A percentile compares a stretch with the other conserved stretches of the same genome.
phyloP scores from a whole-genome alignment of 257 asterid species.

The Knoxia roxburghii region DNA sequence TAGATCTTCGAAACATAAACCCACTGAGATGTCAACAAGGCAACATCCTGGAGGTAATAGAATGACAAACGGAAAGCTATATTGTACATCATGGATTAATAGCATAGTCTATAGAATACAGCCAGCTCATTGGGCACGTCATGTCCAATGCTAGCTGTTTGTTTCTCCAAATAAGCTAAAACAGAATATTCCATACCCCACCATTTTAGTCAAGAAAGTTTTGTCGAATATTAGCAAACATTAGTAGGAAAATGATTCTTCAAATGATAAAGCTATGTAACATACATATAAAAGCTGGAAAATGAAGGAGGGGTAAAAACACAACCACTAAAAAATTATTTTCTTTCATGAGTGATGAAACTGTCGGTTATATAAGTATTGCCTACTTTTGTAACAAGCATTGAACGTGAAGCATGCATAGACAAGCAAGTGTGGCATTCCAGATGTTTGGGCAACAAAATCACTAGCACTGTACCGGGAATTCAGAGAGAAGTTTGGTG shows the following conservation, averaged over 20 bases:
- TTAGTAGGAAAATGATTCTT: not conserved
- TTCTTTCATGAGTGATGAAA: not conserved
- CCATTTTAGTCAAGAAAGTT: not conserved
- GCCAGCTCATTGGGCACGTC: not conserved
- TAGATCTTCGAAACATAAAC: not conserved
- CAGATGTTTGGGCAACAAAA: constrained; percentile 14
- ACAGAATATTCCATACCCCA: not conserved
- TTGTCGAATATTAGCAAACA: too few relatives aligned
- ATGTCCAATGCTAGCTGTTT: not conserved
- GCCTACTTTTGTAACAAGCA: constrained; percentile 3
- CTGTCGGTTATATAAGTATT: not conserved
- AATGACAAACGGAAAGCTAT: not conserved
- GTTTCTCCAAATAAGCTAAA: not conserved
- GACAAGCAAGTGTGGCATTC: constrained; percentile 1
- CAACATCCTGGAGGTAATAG: not conserved
- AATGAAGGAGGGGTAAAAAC: not conserved
- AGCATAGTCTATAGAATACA: not conserved
- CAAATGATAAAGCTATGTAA: not conserved
- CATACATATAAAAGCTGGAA: too few relatives aligned
- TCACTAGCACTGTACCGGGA: constrained; percentile 49
- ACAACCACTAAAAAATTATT: not conserved
- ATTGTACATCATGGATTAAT: not conserved
- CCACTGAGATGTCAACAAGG: not conserved
- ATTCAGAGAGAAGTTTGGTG: constrained; percentile 60
- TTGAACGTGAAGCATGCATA: not conserved